A percentile compares a stretch with the other conserved stretches of the same genome.
phyloP scores from a whole-genome alignment of 2,329 filamentous ascomycete species.

The Ascochyta fabae region DNA sequence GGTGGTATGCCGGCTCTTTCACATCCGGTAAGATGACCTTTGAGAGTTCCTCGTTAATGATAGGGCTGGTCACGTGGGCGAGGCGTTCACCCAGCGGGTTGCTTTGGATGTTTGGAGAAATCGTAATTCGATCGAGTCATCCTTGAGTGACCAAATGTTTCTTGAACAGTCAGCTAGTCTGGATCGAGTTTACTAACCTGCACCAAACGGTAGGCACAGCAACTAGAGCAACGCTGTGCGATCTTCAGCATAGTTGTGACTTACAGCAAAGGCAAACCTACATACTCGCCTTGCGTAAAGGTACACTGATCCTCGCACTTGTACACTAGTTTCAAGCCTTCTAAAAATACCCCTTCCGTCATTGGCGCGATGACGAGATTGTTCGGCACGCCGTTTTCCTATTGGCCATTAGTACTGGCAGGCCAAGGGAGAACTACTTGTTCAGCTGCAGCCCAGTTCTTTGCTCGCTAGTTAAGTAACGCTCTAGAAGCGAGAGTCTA shows the following conservation, averaged over 20 bases:
- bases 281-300: neutral
- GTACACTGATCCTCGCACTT: neutral
- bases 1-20: neutral
- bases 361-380: conserved; percentile 3
- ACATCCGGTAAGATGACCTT: neutral
- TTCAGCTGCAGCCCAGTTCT: neutral
- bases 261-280: neutral
- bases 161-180: too few relatives aligned
- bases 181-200: too few relatives aligned
- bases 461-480: neutral
- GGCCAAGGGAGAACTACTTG: neutral
- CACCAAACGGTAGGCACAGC: neutral
- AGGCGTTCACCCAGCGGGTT: neutral
- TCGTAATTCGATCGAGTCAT: neutral
- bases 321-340: neutral
- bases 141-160: too few relatives aligned
- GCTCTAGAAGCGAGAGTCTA: neutral
- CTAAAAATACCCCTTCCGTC: neutral
- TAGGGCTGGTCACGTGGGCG: neutral
- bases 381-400: neutral
- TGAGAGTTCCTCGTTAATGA: neutral
- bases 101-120: neutral
- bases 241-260: neutral
- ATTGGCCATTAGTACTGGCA: neutral
- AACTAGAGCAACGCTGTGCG: neutral